Conservation (phyloP, 2,329 filamentous ascomycete genomes). For the Phoma herbarum region DNA sequence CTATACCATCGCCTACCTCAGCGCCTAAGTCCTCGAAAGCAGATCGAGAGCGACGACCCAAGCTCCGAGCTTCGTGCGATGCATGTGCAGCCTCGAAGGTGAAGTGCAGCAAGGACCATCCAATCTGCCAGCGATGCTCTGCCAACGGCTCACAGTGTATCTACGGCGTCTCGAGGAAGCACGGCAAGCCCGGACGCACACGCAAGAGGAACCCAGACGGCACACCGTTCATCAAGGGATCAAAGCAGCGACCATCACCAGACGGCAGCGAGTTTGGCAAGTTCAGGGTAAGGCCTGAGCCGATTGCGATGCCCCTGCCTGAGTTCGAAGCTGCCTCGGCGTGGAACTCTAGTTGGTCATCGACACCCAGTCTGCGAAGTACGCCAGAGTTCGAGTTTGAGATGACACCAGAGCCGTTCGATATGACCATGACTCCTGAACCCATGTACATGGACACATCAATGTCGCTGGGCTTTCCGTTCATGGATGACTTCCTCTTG, state of each 20-base stretch:
- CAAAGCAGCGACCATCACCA: constrained; percentile 43
- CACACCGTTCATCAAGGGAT: constrained; percentile 42
- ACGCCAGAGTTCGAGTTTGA: constrained; percentile 41
- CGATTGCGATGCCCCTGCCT: constrained; percentile 28
- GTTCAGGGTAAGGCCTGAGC: constrained; percentile 37
- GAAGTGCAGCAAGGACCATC: constrained; percentile 50
- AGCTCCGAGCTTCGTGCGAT: constrained; percentile 50
- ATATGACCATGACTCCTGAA: constrained; percentile 35
- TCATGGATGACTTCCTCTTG: constrained; percentile 35
- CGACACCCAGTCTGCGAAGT: constrained; percentile 37
- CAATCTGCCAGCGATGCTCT: constrained; percentile 44
- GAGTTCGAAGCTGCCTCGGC: constrained; percentile 30
- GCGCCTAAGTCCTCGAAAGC: constrained; percentile 29
- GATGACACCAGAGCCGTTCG: constrained; percentile 41
- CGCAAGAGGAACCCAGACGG: constrained; percentile 46
- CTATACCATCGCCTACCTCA: constrained; percentile 31
- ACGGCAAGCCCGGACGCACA: constrained; percentile 47
- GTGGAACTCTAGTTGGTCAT: constrained; percentile 39
- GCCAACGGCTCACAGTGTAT: constrained; percentile 41
- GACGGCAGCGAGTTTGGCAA: constrained; percentile 42
- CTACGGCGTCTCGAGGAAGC: constrained; percentile 48
- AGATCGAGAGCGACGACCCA: constrained; percentile 34
- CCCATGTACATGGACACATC: constrained; percentile 34
- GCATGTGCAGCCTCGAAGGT: constrained; percentile 51
- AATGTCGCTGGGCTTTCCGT: constrained; percentile 29